A percentile compares a stretch with the other conserved stretches of the same genome.
Conservation (phyloP, 2,329 filamentous ascomycete genomes). For the Epichloe sp. region DNA sequence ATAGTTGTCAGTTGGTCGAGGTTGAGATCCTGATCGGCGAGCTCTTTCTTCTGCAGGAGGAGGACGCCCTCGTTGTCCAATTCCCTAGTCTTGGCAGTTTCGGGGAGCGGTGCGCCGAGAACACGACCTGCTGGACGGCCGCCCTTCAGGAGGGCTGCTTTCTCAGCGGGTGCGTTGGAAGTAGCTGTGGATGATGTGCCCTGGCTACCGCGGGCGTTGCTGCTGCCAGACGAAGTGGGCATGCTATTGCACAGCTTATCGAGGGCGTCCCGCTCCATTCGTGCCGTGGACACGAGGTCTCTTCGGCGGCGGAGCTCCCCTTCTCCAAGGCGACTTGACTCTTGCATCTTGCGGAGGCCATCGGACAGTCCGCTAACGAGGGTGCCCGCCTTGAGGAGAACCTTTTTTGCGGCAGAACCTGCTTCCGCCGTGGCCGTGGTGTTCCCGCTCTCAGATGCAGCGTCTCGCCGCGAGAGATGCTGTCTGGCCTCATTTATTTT, state of each 20-base stretch:
- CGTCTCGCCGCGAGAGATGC: constrained; percentile 54
- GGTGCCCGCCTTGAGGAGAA: constrained; percentile 54
- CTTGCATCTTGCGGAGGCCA: constrained; percentile 46
- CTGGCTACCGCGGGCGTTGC: constrained; percentile 28
- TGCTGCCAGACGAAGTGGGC: constrained; percentile 13
- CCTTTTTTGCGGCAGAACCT: constrained; percentile 60
- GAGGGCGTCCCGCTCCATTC: constrained; percentile 62
- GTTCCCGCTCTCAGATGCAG: constrained; percentile 25
- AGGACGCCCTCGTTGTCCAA: constrained; percentile 63
- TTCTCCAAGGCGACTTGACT: constrained; percentile 47
- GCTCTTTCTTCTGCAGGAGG: constrained; percentile 60
- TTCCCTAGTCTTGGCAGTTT: constrained; percentile 66
- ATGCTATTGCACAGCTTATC: constrained; percentile 56
- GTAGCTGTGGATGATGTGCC: background rate
- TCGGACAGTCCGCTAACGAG: constrained; percentile 52
- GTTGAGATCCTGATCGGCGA: constrained; percentile 62
- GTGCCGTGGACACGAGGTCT: constrained; percentile 56
- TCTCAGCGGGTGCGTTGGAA: constrained; percentile 28
- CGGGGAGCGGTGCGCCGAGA: constrained; percentile 56
- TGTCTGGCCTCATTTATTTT: constrained; percentile 52
- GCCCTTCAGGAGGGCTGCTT: constrained; percentile 32
- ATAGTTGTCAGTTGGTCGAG: constrained; percentile 56
- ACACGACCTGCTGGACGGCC: constrained; percentile 43
- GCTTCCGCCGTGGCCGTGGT: constrained; percentile 42
- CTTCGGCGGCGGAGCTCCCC: constrained; percentile 60